Conservation (phyloP, 371 early-diverging fungal genomes). For the Mucor racemosus region DNA sequence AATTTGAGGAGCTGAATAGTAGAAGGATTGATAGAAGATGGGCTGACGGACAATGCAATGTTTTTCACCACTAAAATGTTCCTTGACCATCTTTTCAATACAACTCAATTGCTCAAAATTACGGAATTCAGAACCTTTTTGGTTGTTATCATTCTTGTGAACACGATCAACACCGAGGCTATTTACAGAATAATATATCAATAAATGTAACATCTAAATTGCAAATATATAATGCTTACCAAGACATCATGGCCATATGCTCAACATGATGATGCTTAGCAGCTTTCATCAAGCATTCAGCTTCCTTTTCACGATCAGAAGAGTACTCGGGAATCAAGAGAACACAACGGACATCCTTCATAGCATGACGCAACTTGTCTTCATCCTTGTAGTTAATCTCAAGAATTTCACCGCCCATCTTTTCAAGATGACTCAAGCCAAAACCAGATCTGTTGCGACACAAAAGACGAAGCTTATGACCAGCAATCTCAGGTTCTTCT, state of each 20-base stretch:
- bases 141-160: constrained; percentile 1
- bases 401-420: constrained; percentile 38
- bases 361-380: constrained; percentile 24
- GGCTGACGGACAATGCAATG: constrained; percentile 33
- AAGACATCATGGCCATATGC: constrained; percentile 36
- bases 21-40: constrained; percentile 37
- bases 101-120: constrained; percentile 25
- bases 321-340: constrained; percentile 41
- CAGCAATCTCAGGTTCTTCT: background rate
- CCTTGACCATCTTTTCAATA: constrained; percentile 41
- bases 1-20: constrained; percentile 40
- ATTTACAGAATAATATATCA: background rate
- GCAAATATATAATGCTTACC: constrained; percentile 27
- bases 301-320: constrained; percentile 31
- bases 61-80: constrained; percentile 24
- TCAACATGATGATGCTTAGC: constrained; percentile 33
- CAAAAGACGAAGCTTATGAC: constrained; percentile 32
- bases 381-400: constrained; percentile 41
- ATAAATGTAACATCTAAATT: background rate
- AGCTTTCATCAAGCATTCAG: constrained; percentile 38
- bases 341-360: constrained; percentile 27
- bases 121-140: constrained; percentile 15
- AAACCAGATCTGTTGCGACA: constrained; percentile 28
- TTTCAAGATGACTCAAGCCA: constrained; percentile 22
- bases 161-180: constrained; percentile 39